phyloP scores from a whole-genome alignment of 2,329 filamentous ascomycete genomes.

The Xylaria sp. region DNA sequence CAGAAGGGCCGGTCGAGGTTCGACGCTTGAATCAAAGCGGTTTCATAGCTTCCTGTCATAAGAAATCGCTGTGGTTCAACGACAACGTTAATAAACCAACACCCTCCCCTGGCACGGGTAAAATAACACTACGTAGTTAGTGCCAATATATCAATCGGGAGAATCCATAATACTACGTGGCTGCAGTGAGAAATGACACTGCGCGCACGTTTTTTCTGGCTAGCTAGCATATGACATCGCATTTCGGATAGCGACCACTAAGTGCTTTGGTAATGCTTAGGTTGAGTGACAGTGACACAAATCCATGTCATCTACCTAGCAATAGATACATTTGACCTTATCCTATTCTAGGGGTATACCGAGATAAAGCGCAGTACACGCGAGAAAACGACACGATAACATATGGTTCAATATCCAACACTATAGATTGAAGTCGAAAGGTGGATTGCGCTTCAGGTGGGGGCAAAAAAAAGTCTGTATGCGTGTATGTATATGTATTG shows the following conservation, averaged over 20 bases:
- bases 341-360: not conserved
- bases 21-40: conserved; percentile 17
- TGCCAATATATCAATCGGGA: not conserved
- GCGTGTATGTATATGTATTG: conserved; percentile 1
- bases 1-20: conserved; percentile 10
- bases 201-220: not conserved
- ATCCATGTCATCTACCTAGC: not conserved
- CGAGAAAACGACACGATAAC: not conserved
- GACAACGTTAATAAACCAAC: not conserved
- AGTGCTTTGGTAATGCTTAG: not conserved
- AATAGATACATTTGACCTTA: conserved; percentile 11
- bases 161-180: conserved; percentile 2
- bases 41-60: conserved; percentile 9
- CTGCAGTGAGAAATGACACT: not conserved
- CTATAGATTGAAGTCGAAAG: not conserved
- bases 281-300: not conserved
- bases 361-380: not conserved
- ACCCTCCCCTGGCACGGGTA: not conserved
- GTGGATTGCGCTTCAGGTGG: not conserved
- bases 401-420: not conserved
- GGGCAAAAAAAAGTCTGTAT: not conserved
- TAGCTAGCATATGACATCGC: not conserved
- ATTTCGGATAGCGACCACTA: not conserved
- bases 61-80: not conserved
- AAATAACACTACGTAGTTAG: not conserved